Percentiles rank a stretch among this genome's conserved stretches.
Conservation (phyloP, 176 grass and related monocot species). For the Carex littledalei region DNA sequence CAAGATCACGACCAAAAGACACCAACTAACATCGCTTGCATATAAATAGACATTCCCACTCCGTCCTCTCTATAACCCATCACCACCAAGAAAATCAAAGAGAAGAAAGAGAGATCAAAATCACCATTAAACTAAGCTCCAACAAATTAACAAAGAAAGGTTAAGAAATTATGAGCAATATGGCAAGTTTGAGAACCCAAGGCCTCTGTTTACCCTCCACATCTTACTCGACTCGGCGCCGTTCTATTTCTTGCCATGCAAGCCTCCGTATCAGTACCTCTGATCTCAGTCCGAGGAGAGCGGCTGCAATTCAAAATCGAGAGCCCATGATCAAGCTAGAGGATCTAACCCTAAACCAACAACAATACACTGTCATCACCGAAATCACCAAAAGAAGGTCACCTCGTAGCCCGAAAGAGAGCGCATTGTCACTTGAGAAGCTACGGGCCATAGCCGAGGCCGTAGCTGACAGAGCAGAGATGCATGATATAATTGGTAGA, state of each 20-base stretch:
- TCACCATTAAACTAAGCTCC: neutral
- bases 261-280: neutral
- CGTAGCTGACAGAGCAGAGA: conserved; percentile 26
- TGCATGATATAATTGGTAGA: conserved; percentile 32
- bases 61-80: neutral
- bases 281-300: neutral
- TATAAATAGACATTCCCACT: neutral
- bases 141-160: neutral
- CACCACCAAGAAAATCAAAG: neutral
- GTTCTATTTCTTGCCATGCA: neutral
- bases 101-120: neutral
- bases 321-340: neutral
- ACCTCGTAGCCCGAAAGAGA: neutral
- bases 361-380: neutral
- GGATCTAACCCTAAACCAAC: neutral
- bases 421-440: neutral
- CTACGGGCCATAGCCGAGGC: conserved; percentile 16
- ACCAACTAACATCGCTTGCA: neutral
- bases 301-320: neutral
- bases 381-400: neutral
- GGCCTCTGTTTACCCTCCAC: conserved; percentile 14
- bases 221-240: neutral
- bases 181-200: neutral
- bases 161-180: neutral
- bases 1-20: neutral